Percentiles rank a stretch among this genome's conserved stretches.
Conservation (phyloP, 208 protist genomes). For the Blastocrithidia nonstop region DNA sequence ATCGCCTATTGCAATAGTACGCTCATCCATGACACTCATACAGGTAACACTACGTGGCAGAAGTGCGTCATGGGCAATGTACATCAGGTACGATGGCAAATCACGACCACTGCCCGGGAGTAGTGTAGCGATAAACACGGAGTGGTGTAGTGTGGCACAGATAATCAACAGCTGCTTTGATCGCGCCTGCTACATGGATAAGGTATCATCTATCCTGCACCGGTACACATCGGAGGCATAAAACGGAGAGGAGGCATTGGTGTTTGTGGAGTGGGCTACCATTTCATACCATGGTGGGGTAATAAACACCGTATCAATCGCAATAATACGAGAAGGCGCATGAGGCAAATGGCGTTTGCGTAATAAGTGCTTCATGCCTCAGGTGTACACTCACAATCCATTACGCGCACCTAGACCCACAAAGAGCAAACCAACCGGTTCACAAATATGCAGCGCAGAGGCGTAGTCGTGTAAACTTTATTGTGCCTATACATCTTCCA, state of each 20-base stretch:
- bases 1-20: constrained; percentile 51
- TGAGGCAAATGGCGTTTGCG: constrained; percentile 38
- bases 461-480: constrained; percentile 31
- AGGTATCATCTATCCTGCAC: constrained; percentile 15
- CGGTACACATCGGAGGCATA: constrained; percentile 34
- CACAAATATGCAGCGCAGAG: constrained; percentile 57
- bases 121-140: constrained; percentile 49
- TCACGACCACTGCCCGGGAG: constrained; percentile 17
- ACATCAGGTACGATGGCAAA: constrained; percentile 41
- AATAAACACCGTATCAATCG: constrained; percentile 58
- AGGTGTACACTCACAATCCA: constrained; percentile 65
- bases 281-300: constrained; percentile 18
- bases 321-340: constrained; percentile 49
- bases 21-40: constrained; percentile 38
- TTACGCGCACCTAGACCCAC: constrained; percentile 42
- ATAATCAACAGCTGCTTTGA: constrained; percentile 55
- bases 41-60: constrained; percentile 49
- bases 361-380: constrained; percentile 50
- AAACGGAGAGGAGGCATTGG: constrained; percentile 6
- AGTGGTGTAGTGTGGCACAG: constrained; percentile 46
- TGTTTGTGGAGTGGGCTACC: constrained; percentile 6
- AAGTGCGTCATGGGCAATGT: constrained; percentile 40
- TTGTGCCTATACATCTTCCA: neutral
- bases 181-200: constrained; percentile 11
- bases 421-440: constrained; percentile 54